Base-by-base conservation (phyloP, 2,329 filamentous ascomycete genomes). In the Pseudogymnoascus destructans region DNA sequence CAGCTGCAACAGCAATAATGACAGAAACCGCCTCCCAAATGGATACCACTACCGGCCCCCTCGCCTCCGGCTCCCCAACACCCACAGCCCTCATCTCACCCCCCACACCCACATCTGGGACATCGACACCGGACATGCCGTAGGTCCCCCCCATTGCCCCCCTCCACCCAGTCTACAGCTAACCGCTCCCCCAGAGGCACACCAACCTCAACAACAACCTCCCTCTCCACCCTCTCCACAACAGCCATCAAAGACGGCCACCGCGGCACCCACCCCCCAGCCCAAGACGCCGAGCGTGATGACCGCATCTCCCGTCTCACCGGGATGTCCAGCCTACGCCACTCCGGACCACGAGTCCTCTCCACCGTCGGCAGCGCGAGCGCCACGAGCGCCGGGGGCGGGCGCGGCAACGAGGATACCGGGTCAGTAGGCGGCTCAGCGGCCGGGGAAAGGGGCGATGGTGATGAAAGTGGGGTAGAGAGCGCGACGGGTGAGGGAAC, bases 181-280 rank as follows among this genome's bases (percentile, higher is more conserved):
- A 58, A 63, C 25, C 63, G n/a, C 57, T 13, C 35, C 25, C 10
- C 17, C 63, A 95, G 89, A 63, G 91, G 92, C 67, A 97, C 92
- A 2, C 92, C 92, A 2, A 96, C 93, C 64, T 95, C 89, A 64
- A 86, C 87, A 38, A 95, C 89, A 3, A 96, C 91, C 10, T 95
- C 90, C 57, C 85, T 97, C 67, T 95, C 89, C 23, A 85, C 90
- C 38, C 80, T 97, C 54, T 95, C 89, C 13, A 96, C 92, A 15
- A 93, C 89, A 10, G 92, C 92, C 57, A 95, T 95, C 77, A 95
- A 96, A 73, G 92, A 97, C 70, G 92, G 92, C 65, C 89, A 96
- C 68, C 87, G 89, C 61, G 92, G 92, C 63, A 83, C 90, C 68
- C 81, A 83, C 25, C 79, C 84, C 58, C 73, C 77, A 27, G 23